Conservation (phyloP, 768 basidiomycete genomes). For the Galerina marginata region DNA sequence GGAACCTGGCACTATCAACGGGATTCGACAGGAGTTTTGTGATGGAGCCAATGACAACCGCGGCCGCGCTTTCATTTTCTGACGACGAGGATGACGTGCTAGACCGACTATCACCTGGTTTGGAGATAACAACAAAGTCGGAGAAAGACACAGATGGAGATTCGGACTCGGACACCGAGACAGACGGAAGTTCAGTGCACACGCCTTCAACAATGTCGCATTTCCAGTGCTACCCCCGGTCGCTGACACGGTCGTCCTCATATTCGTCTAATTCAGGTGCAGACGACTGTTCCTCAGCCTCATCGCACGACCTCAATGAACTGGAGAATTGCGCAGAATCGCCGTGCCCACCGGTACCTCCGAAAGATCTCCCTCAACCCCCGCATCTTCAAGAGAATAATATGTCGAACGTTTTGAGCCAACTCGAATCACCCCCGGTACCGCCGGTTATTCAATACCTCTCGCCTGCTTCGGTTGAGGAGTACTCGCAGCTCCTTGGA, state of each 20-base stretch:
- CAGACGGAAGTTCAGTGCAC: slow-evolving; percentile 55
- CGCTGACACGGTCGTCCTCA: slow-evolving; percentile 16
- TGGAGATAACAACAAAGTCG: slow-evolving; percentile 1
- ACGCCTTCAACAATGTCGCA: slow-evolving; percentile 45
- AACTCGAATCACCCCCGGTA: slow-evolving; percentile 1
- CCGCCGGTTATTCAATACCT: slow-evolving; percentile 29
- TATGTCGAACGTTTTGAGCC: not conserved
- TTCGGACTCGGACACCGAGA: slow-evolving; percentile 23
- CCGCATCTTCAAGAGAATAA: not conserved
- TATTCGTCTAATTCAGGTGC: slow-evolving; percentile 13
- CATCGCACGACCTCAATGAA: slow-evolving; percentile 3
- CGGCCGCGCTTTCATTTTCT: slow-evolving; percentile 38
- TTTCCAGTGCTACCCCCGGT: slow-evolving; percentile 22
- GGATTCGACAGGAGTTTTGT: not conserved
- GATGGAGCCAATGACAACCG: slow-evolving; percentile 33
- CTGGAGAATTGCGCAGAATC: not conserved
- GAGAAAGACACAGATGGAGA: slow-evolving; percentile 4
- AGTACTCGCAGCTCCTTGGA: slow-evolving; percentile 39
- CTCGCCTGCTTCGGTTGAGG: slow-evolving; percentile 34
- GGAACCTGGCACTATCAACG: not conserved
- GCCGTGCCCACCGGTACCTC: slow-evolving; percentile 6
- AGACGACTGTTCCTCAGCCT: slow-evolving; percentile 13
- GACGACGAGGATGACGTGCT: slow-evolving; percentile 47
- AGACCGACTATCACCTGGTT: slow-evolving; percentile 7
- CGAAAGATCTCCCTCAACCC: slow-evolving; percentile 5